Conservation (phyloP, 2,329 filamentous ascomycete species). For the Pseudonectria buxi region DNA sequence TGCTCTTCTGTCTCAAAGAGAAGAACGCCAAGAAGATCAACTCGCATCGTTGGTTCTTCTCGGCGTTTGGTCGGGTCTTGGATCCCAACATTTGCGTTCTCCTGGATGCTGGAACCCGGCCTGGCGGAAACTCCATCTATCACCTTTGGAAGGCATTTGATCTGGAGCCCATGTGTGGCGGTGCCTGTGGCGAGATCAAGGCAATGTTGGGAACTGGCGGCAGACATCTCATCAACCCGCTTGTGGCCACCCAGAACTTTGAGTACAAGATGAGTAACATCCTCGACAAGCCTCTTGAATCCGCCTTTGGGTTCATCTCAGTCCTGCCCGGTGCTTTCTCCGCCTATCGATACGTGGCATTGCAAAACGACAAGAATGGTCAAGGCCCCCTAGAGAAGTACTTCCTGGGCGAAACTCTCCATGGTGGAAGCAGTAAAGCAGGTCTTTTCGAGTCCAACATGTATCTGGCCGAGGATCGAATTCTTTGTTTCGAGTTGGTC, state of each 20-base stretch:
- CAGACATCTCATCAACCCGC: constrained; percentile 83
- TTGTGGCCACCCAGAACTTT: constrained; percentile 96
- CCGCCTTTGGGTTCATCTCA: constrained; percentile 94
- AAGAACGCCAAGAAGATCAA: constrained; percentile 99
- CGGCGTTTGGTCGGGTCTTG: constrained; percentile 85
- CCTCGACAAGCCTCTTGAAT: constrained; percentile 93
- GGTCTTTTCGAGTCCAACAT: constrained; percentile 99
- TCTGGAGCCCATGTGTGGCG: constrained; percentile 92
- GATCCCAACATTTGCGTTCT: constrained; percentile 96
- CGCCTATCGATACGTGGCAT: constrained; percentile 89
- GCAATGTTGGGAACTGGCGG: constrained; percentile 84
- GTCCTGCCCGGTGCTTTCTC: constrained; percentile 96
- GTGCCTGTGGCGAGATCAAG: constrained; percentile 98
- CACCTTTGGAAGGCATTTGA: constrained; percentile 99
- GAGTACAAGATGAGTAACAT: constrained; percentile 99
- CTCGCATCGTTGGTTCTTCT: constrained; percentile 98
- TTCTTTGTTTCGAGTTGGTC: constrained; percentile 96
- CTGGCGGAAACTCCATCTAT: constrained; percentile 91
- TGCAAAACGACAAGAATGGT: constrained; percentile 95
- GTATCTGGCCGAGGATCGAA: constrained; percentile 98
- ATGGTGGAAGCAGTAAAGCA: constrained; percentile 78
- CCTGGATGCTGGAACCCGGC: constrained; percentile 91
- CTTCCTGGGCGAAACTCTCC: constrained; percentile 93
- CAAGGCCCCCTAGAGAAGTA: constrained; percentile 93
- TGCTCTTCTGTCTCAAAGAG: constrained; percentile 97